Evolutionary conservation across 2,329 filamentous ascomycete genomes (phyloP).

Genomic region (Aspergillus pseudonomiae): DNA sequence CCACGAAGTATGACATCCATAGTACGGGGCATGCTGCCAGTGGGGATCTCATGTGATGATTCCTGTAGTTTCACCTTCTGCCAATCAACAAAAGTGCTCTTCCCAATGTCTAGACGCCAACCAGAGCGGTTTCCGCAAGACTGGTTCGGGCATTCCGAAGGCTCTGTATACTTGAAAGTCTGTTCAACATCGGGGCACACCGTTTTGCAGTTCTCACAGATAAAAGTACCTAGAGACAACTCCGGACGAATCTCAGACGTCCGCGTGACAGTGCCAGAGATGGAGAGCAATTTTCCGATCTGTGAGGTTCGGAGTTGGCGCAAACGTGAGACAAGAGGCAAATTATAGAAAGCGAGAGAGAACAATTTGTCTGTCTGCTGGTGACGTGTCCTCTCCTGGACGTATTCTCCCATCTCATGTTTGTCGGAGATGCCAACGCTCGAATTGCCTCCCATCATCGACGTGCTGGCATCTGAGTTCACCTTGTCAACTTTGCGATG

Average conservation of each 20-base stretch:
- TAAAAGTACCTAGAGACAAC: conserved; percentile 87
- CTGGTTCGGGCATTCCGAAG: conserved; percentile 88
- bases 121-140: conserved; percentile 85
- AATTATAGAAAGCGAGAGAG: conserved; percentile 87
- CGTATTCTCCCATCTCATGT: conserved; percentile 55
- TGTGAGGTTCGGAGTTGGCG: conserved; percentile 84
- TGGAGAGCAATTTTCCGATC: conserved; percentile 90
- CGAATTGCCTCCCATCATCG: conserved; percentile 59
- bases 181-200: conserved; percentile 92
- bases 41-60: conserved; percentile 97
- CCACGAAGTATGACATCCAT: conserved; percentile 96
- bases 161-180: conserved; percentile 96
- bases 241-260: conserved; percentile 97
- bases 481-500: conserved; percentile 78
- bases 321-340: conserved; percentile 83
- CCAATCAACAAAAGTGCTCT: conserved; percentile 98
- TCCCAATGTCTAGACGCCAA: conserved; percentile 96
- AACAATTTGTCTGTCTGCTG: conserved; percentile 98
- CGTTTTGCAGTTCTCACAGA: conserved; percentile 83
- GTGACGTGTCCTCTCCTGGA: conserved; percentile 73
- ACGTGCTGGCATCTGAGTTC: conserved; percentile 70
- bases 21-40: conserved; percentile 96
- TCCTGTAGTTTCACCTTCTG: conserved; percentile 98
- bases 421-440: conserved; percentile 61
- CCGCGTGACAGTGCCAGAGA: conserved; percentile 93